Evolutionary conservation across 2,329 filamentous ascomycete genomes (phyloP).

Genomic region (Lojkania enalia): DNA sequence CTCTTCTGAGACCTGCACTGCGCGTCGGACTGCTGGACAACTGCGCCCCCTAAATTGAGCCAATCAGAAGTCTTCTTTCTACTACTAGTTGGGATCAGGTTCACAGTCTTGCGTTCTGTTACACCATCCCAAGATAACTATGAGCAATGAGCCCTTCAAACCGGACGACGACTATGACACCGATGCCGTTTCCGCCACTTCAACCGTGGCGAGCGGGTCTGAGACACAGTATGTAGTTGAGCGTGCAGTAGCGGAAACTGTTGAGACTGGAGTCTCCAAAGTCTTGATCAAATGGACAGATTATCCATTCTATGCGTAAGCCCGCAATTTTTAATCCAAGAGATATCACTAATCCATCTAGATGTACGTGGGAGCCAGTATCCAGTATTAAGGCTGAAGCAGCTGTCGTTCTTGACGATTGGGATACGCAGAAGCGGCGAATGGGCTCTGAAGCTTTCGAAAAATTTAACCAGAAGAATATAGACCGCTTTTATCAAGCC

Average conservation of each 20-base stretch:
- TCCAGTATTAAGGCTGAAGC: background rate
- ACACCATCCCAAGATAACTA: too few relatives aligned
- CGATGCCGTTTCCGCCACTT: constrained; percentile 62
- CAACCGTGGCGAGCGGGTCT: constrained; percentile 44
- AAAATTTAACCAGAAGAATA: background rate
- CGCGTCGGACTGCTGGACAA: too few relatives aligned
- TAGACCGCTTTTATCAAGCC: background rate
- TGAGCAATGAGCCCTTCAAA: too few relatives aligned
- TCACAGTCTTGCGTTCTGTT: too few relatives aligned
- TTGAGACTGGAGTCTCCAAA: constrained; percentile 34
- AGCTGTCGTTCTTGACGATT: background rate
- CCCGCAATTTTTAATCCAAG: too few relatives aligned
- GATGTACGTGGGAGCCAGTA: background rate
- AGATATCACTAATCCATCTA: background rate
- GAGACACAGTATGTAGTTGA: constrained; percentile 23
- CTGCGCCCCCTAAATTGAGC: too few relatives aligned
- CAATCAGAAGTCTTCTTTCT: too few relatives aligned
- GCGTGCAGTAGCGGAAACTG: constrained; percentile 46
- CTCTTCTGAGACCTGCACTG: too few relatives aligned
- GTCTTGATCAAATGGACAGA: constrained; percentile 69
- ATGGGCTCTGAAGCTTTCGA: background rate
- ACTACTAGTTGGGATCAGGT: too few relatives aligned
- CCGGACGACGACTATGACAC: constrained; percentile 40
- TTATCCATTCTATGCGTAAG: constrained; percentile 53
- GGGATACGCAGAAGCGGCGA: background rate